Conservation (phyloP, 2,329 filamentous ascomycete genomes). For the Passalora sequoiae region DNA sequence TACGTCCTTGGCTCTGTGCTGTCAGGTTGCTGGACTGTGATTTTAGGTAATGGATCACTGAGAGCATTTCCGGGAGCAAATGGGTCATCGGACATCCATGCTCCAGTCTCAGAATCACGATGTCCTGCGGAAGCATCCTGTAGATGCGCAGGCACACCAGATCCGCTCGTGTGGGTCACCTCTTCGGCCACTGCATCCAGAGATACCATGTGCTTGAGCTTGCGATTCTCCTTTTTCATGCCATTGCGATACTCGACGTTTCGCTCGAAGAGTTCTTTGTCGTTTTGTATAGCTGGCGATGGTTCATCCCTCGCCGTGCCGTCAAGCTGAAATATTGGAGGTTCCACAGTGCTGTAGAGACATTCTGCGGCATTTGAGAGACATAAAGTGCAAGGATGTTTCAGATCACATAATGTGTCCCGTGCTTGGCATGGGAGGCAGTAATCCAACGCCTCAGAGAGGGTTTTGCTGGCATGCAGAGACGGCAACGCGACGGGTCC, state of each 20-base stretch:
- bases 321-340: no score
- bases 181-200: conserved; percentile 27
- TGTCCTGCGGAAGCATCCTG: conserved; percentile 11
- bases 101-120: conserved; percentile 9
- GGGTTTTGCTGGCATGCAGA: background rate
- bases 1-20: conserved; percentile 6
- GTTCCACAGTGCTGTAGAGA: no score
- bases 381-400: conserved; percentile 19
- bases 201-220: conserved; percentile 24
- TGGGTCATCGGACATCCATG: conserved; percentile 21
- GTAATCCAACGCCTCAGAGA: no score
- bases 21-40: conserved; percentile 10
- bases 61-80: conserved; percentile 17
- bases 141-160: no score
- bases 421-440: no score
- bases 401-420: no score
- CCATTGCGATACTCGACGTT: conserved; percentile 21
- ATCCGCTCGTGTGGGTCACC: no score
- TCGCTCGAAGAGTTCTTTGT: conserved; percentile 25
- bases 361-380: conserved; percentile 14
- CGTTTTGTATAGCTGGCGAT: background rate
- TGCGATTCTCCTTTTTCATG: conserved; percentile 15
- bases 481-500: conserved; percentile 3
- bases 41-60: conserved; percentile 17
- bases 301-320: no score